Evolutionary conservation across 257 asterid genomes (phyloP).

Genomic region (Galeopsis tetrahit): DNA sequence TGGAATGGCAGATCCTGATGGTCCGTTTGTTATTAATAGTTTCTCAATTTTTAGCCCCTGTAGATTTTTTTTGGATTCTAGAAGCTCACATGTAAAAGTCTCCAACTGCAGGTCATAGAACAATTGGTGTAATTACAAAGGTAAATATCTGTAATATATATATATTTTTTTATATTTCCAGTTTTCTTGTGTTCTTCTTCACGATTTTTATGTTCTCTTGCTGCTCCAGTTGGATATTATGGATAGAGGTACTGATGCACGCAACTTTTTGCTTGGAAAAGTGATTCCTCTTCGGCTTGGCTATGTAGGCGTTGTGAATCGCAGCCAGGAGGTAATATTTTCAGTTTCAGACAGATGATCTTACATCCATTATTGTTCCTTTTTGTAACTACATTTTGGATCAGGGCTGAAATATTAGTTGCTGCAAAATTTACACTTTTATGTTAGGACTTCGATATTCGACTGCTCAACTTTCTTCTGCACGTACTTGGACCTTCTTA

Average conservation of each 20-base stretch:
- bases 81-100: constrained; percentile 35
- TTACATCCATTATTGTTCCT: not conserved
- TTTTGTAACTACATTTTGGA: constrained; percentile 1
- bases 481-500: constrained; percentile 15
- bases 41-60: not conserved
- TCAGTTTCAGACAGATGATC: not conserved
- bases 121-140: constrained; percentile 97
- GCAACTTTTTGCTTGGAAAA: constrained; percentile 92
- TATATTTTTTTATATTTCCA: constrained; percentile 18
- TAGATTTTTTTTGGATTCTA: constrained; percentile 21
- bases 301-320: constrained; percentile 95
- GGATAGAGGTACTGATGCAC: constrained; percentile 98
- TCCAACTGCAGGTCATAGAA: constrained; percentile 77
- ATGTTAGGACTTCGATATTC: constrained; percentile 9
- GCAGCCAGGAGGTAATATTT: constrained; percentile 88
- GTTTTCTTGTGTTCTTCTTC: not conserved
- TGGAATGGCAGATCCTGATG: constrained; percentile 93
- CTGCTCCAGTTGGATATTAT: constrained; percentile 88
- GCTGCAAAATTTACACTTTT: not conserved
- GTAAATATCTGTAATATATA: constrained; percentile 41
- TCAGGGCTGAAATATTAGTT: constrained; percentile 11
- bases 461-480: constrained; percentile 15
- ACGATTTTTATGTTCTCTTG: constrained; percentile 27
- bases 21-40: constrained; percentile 40
- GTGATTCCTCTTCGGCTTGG: constrained; percentile 97